Evolutionary conservation across 306 rosid genomes (phyloP), one percentile per base, ranked within the genome.

Genomic region (Ammopiptanthus mongolicus): DNA sequence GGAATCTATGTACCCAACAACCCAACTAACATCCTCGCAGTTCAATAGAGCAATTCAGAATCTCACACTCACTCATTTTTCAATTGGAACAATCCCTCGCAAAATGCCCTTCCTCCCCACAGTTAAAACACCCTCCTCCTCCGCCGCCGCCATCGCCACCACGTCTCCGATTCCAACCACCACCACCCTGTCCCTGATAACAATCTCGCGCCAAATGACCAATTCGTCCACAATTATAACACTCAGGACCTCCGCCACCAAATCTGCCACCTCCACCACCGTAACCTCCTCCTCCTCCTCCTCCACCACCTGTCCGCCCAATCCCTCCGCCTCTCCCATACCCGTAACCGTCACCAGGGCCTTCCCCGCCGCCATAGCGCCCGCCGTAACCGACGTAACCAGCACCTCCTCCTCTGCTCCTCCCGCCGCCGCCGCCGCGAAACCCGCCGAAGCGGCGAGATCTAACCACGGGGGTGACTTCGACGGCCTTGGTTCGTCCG

Each of bases 51-150:
- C 21, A 44, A 69, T 61, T 73, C 37, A 69, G 25, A 37, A 68
- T 13, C 37, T 3, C 2, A 37, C 2, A 37, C 65, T 23, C 74
- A 25, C 48, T 89, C 88, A 86, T 18, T 83, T 76, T 68, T 78
- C 85, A 41, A 33, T 71, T 78, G 25, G 73, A 86, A 64, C 96
- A 88, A 19, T 92, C 96, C 80, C 97, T 85, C 15, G 91, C 93
- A 80, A 86, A 88, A 86, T 92, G 97, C 60, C 97, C 97, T 82
- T 84, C 90, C 80, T 85, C 96, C 3, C 96, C 93, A 55, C 97
- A 92, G 52, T 85, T 84, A 72, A 57, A 92, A 73, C 96, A 88
- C 44, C 74, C 89, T 14, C 87, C 74, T 0, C 86, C 80, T 0
- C 80, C 48, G 13, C 79, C 65, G 62, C 77, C 50, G 5, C 47